A percentile compares a stretch with the other conserved stretches of the same genome.
Conservation (phyloP, 1,139 yeast species). For the Sugiyamaella castrensis region DNA sequence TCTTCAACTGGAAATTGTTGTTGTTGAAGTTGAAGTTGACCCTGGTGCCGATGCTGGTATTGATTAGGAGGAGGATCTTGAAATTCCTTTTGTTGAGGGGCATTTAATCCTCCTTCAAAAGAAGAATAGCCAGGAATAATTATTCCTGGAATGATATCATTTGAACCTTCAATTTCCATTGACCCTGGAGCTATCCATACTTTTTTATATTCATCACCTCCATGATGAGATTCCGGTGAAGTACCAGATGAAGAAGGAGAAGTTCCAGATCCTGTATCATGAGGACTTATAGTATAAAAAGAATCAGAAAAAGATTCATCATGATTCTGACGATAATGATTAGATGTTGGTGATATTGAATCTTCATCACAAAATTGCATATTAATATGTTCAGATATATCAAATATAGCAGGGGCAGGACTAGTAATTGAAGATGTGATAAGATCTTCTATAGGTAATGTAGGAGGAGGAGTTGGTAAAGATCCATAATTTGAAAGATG, state of each 20-base stretch:
- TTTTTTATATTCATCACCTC: slow-evolving; percentile 13
- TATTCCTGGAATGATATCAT: slow-evolving; percentile 1
- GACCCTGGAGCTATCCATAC: slow-evolving; percentile 8
- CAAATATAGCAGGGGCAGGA: slow-evolving; percentile 17
- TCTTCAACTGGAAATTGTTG: too few relatives aligned
- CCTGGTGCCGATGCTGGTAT: too few relatives aligned
- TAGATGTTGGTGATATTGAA: too few relatives aligned
- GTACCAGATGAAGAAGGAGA: slow-evolving; percentile 16
- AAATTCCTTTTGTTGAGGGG: too few relatives aligned
- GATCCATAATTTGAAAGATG: slow-evolving; percentile 2
- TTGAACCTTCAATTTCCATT: slow-evolving; percentile 7
- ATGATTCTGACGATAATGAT: background rate
- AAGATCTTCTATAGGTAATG: background rate
- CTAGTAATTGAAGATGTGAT: background rate
- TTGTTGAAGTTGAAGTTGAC: too few relatives aligned
- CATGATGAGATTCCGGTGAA: slow-evolving; percentile 12
- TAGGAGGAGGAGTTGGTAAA: slow-evolving; percentile 6
- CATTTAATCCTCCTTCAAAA: too few relatives aligned
- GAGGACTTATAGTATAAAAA: slow-evolving; percentile 3
- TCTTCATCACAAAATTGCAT: slow-evolving; percentile 25
- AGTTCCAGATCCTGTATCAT: slow-evolving; percentile 11
- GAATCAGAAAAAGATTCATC: slow-evolving; percentile 26
- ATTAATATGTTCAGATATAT: slow-evolving; percentile 24
- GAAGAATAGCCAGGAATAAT: background rate
- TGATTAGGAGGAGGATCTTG: too few relatives aligned